Base-by-base conservation (phyloP, 139 green algal species). In the Chlorella sp. region DNA sequence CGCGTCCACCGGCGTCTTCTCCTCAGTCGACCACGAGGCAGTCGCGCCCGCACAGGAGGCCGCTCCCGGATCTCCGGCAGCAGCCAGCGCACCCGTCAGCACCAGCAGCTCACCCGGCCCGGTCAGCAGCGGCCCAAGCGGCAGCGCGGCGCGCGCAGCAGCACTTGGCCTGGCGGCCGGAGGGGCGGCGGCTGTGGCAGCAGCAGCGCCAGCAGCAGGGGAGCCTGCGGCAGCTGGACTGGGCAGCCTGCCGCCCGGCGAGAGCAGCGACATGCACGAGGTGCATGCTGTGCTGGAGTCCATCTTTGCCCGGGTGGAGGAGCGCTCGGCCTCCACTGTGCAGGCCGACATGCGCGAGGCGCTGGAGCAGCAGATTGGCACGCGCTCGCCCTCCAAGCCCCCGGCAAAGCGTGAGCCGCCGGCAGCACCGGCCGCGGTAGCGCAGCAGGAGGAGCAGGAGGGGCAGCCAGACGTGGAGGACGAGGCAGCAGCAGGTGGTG, bases 291-390 rank as follows among this genome's bases (percentile, higher is more conserved):
- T 60, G 40, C 36, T 83, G 77, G 77, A 83, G 41, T 43, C 28
- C 58, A 73, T 83, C 14, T 83, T 83, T 74, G 40, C 58, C 5
- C 58, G 58, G 60, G 77, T 83, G 77, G 16, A 54, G 19, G 51
- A 34, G 43, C 44, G 44, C 56, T 78, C 34, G 32, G 65, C 65
- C 7, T 28, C 65, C n/a, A 41, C 65, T 44, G 65, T 24, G 0
- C 58, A 68, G 40, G 77, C 38, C 28, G 56, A 46, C 48, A 83
- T 83, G 58, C 40, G 56, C 28, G 58, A 83, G 40, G 77, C 77
- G 40, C 77, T 83, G 28, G 40, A 60, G 1, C 77, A 83, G 77
- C 44, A 73, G 30, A 83, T 83, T 43, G 77, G 77, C 77, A 83
- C 51, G 13, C 51, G 51, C 51, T 60, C 51, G 51, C 51, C 51